Conservation (phyloP, 1,284 basidiomycete genomes). For the Cryptococcus sp. region DNA sequence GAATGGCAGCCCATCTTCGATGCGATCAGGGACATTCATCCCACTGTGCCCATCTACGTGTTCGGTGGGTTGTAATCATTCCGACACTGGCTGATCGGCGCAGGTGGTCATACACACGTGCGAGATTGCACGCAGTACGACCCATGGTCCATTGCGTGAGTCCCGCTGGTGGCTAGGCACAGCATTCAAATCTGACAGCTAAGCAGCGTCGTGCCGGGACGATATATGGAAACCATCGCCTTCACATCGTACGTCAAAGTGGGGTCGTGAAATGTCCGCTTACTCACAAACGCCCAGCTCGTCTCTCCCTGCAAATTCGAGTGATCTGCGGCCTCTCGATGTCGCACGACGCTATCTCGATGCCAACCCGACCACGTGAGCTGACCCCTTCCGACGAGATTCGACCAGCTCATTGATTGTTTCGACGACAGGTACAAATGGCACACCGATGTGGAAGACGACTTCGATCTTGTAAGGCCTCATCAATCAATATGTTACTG, state of each 20-base stretch:
- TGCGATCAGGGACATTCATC: constrained; percentile 70
- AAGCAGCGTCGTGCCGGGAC: constrained; percentile 67
- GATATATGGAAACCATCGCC: constrained; percentile 86
- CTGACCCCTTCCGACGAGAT: background rate
- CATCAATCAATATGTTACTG: background rate
- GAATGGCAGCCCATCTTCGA: constrained; percentile 72
- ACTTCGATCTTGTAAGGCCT: constrained; percentile 44
- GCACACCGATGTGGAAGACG: constrained; percentile 37
- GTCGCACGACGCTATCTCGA: constrained; percentile 56
- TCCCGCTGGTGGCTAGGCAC: constrained; percentile 61
- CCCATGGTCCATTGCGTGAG: constrained; percentile 47
- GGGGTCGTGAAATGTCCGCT: constrained; percentile 2
- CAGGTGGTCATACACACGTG: constrained; percentile 68
- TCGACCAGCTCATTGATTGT: constrained; percentile 1
- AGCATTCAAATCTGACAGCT: constrained; percentile 62
- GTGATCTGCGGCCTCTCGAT: constrained; percentile 36
- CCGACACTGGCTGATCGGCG: background rate
- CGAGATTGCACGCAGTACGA: constrained; percentile 67
- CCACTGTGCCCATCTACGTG: constrained; percentile 72
- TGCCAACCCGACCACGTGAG: constrained; percentile 53
- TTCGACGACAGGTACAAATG: constrained; percentile 35
- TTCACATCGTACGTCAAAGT: constrained; percentile 47
- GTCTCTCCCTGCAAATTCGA: constrained; percentile 26
- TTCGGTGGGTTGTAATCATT: constrained; percentile 62
- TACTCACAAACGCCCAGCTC: constrained; percentile 22